phyloP scores from a whole-genome alignment of 208 protist genomes.

The Crithidia bombi region DNA sequence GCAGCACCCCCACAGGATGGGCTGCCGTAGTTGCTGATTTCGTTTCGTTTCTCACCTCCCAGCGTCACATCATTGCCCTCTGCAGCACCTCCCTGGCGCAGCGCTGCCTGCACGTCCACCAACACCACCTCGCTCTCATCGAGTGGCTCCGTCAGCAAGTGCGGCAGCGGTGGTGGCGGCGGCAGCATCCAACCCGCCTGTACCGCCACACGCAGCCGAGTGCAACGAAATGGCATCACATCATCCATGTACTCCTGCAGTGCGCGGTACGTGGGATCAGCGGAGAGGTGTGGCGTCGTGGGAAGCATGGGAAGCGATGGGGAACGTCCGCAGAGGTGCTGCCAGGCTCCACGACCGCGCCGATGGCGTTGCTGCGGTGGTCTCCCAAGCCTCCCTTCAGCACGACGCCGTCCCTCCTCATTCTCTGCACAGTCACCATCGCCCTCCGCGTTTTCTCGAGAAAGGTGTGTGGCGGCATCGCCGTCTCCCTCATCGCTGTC shows the following conservation, averaged over 20 bases:
- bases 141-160: conserved; percentile 16
- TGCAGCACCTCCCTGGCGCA: background rate
- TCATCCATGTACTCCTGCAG: conserved; percentile 25
- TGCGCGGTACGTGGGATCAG: conserved; percentile 26
- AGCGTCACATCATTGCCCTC: background rate
- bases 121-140: conserved; percentile 16
- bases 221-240: conserved; percentile 40
- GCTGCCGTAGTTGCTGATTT: background rate
- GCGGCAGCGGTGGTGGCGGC: conserved; percentile 32
- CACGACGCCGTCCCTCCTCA: background rate
- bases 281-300: background rate
- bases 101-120: background rate
- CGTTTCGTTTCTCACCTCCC: no score
- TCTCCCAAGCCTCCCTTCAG: background rate
- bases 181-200: conserved; percentile 68
- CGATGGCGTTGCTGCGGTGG: background rate
- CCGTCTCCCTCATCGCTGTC: background rate
- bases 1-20: no score
- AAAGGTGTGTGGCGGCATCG: background rate
- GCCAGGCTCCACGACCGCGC: background rate
- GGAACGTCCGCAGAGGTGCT: no score
- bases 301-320: no score
- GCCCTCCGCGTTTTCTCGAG: background rate
- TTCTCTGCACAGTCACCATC: background rate
- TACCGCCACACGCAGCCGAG: conserved; percentile 43